Evolutionary conservation across 2,329 filamentous ascomycete genomes (phyloP), one percentile per base, ranked within the genome.

Genomic region (Calycina marina): DNA sequence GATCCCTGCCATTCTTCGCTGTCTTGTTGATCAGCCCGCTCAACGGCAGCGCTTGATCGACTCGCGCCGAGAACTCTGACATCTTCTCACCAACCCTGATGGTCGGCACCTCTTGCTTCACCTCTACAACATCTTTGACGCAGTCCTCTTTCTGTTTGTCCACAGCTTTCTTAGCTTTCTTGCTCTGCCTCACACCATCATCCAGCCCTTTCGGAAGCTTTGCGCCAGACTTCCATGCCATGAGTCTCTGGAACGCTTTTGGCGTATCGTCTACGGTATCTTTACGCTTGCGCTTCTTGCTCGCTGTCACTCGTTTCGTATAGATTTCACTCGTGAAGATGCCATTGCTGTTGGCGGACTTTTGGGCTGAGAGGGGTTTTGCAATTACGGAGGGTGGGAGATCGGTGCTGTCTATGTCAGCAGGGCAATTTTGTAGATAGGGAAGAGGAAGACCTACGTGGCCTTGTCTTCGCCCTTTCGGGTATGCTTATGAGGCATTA

Each of bases 401-500:
- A 37, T 53, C 43, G 29, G 45, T 34, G 4, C 50, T 53, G 33
- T 8, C 20, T 22, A n/a, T 22, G 20, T 22, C n/a, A 22, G 20
- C n/a, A n/a, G n/a, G n/a, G n/a, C n/a, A n/a, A n/a, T n/a, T n/a
- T n/a, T n/a, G n/a, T n/a, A n/a, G n/a, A n/a, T n/a, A n/a, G n/a
- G n/a, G n/a, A n/a, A n/a, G n/a, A n/a, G n/a, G n/a, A n/a, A 27
- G 16, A 51, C 62, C 43, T 53, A 76, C 74, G 61, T 60, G 11
- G 61, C 61, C 30, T 61, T 59, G 38, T 75, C 67, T 8, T 61
- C 61, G 5, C 62, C 65, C 40, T 70, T 69, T 43, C 80, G 68
- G 41, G 78, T 88, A 55, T 92, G 83, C 59, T 92, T 92, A 60
- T 88, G 82, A 54, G 83, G 83, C 83, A 92, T 92, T n/a, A n/a